Evolutionary conservation across 2,329 filamentous ascomycete species (phyloP), one percentile per base, ranked within the genome.

Genomic region (Pseudonectria foliicola): DNA sequence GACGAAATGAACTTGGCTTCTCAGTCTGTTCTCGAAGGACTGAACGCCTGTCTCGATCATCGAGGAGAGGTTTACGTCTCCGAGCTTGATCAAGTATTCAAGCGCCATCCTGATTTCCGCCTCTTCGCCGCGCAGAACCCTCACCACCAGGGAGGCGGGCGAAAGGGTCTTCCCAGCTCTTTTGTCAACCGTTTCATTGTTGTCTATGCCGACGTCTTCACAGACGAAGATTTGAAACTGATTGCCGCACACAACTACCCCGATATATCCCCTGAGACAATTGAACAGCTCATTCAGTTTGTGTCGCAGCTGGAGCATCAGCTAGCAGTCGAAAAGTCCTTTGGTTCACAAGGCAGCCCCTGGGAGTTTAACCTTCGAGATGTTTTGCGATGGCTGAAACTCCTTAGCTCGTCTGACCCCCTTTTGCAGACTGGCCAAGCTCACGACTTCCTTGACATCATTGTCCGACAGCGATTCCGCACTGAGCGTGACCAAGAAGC

Each of bases 1-100:
- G 92, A 98, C 54, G 92, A 98, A 66, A 98, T 98, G 92, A 98
- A 98, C 52, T 66, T 98, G 44, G 92, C 93, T 2, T 96, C 90
- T 1, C 92, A 98, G 57, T 94, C 90, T 4, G 89, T 98, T 2
- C 74, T 98, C 1, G 92, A 98, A 64, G 93, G 92, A 43, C 68
- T 98, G 23, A 98, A 98, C 49, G 90, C 92, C 14, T 96, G 92
- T 64, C 73, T 98, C 21, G 92, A 98, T 59, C 93, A 98, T 58
- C 80, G 93, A 60, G 90, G 92, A 39, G 86, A 95, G 59, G 86
- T 95, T 0, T 98, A 95, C 55, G 80, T 98, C 39, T 87, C 92
- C 1, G 93, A 98, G 55, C 73, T 98, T 10, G 90, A 95, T 52
- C 89, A 94, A 53, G 88, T 87, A 3, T 98, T 98, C 62, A 82